Percentiles rank a stretch among this genome's conserved stretches.
Conservation (phyloP, 2,329 filamentous ascomycete species). For the Microdochium trichocladiopsis region DNA sequence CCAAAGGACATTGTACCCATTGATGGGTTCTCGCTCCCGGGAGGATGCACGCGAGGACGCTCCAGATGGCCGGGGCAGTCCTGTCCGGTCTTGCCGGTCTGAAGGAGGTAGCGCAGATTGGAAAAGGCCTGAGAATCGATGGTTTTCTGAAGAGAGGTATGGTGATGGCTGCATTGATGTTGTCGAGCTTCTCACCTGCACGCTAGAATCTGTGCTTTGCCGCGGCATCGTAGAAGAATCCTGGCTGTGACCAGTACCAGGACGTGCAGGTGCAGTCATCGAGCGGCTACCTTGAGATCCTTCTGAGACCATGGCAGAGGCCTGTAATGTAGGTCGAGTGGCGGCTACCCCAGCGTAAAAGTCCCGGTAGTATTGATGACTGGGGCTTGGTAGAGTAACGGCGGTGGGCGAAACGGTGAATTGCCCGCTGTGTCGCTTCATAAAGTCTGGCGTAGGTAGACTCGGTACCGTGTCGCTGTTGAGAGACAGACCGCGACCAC, state of each 20-base stretch:
- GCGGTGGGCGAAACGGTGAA: constrained; percentile 53
- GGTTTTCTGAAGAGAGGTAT: constrained; percentile 34
- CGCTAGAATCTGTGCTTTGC: constrained; percentile 43
- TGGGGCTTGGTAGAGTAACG: constrained; percentile 37
- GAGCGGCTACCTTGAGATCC: constrained; percentile 40
- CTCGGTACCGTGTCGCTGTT: constrained; percentile 57
- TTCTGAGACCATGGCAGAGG: constrained; percentile 46
- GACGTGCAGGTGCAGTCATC: constrained; percentile 39
- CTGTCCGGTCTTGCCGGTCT: constrained; percentile 48
- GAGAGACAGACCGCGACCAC: constrained; percentile 52
- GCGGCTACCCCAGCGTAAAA: constrained; percentile 32
- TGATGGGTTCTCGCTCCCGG: constrained; percentile 44
- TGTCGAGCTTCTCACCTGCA: constrained; percentile 42
- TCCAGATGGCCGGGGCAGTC: constrained; percentile 42
- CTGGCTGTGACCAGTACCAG: constrained; percentile 53
- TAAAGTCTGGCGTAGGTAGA: constrained; percentile 60
- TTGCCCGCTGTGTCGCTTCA: constrained; percentile 57
- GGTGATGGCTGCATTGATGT: constrained; percentile 43
- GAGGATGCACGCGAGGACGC: constrained; percentile 55
- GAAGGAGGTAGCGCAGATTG: constrained; percentile 79
- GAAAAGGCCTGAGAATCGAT: constrained; percentile 71
- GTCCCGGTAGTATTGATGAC: constrained; percentile 50
- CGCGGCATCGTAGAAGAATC: constrained; percentile 44
- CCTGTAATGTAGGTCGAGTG: not conserved
- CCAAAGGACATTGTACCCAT: constrained; percentile 72